Percentiles rank a stretch among this genome's conserved stretches.
These are phyloP conservation scores for Auricularia sp. DNA, from an alignment of 768 basidiomycete genomes.

Conservation along the genomic window DNA sequence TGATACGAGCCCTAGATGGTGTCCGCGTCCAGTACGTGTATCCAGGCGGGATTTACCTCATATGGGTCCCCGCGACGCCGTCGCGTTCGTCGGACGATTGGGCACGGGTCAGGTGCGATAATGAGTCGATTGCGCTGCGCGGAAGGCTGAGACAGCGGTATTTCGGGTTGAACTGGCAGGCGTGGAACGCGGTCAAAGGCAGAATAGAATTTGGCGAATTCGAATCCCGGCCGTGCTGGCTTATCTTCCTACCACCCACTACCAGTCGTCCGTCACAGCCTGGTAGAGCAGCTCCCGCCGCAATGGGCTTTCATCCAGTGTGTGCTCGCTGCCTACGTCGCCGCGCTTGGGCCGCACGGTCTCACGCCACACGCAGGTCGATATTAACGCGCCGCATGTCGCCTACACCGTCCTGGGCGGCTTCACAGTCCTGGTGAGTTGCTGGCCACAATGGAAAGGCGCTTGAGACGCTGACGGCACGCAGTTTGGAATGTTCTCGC, in stretches of 20 bases:
- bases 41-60: too few species aligned
- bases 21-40: too few species aligned
- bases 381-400: slow-evolving; percentile 61
- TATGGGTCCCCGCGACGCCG: too few species aligned
- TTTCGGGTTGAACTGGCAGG: too few species aligned
- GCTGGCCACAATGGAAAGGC: background rate
- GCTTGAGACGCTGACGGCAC: background rate
- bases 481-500: slow-evolving; percentile 91
- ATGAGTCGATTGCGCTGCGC: too few species aligned
- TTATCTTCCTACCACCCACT: background rate
- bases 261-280: background rate
- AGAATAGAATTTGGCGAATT: too few species aligned
- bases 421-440: slow-evolving; percentile 64
- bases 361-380: slow-evolving; percentile 27
- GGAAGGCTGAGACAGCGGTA: too few species aligned
- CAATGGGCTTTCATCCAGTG: background rate
- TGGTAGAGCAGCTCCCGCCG: background rate
- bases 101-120: too few species aligned
- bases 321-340: background rate
- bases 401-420: slow-evolving; percentile 70
- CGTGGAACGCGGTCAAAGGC: too few species aligned
- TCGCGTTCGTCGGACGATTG: too few species aligned
- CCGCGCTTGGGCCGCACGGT: background rate
- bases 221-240: background rate
- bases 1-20: too few species aligned